Evolutionary conservation across 2,329 filamentous ascomycete genomes (phyloP).

Genomic region (Madurella fahalii): DNA sequence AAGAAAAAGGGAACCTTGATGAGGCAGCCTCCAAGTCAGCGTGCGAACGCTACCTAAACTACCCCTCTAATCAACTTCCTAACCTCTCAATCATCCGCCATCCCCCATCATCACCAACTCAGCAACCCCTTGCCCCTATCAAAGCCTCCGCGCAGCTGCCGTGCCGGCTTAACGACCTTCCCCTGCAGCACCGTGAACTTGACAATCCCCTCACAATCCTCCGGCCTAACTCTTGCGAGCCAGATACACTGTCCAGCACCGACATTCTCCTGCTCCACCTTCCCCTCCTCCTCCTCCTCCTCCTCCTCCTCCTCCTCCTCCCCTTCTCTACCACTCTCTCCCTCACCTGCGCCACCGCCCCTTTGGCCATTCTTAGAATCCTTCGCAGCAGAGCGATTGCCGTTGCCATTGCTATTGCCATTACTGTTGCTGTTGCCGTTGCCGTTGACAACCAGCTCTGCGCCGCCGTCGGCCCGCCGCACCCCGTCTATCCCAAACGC

Average conservation of each 20-base stretch:
- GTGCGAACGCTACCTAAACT: too few species aligned
- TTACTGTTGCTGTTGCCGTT: too few species aligned
- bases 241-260: constrained; percentile 88
- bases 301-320: constrained; percentile 28
- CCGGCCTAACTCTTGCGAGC: constrained; percentile 77
- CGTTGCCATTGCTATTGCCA: too few species aligned
- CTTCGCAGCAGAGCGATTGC: constrained; percentile 24
- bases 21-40: too few species aligned
- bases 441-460: too few species aligned
- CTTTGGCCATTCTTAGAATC: background rate
- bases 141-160: constrained; percentile 84
- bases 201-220: constrained; percentile 91
- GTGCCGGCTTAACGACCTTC: constrained; percentile 86
- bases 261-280: constrained; percentile 38
- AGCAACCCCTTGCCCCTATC: constrained; percentile 74
- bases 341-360: background rate
- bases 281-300: constrained; percentile 9
- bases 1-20: background rate
- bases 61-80: too few species aligned
- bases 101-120: constrained; percentile 66
- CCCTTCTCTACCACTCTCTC: constrained; percentile 2
- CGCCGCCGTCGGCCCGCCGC: constrained; percentile 29
- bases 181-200: constrained; percentile 86
- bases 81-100: too few species aligned
- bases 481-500: constrained; percentile 52